Evolutionary conservation across 176 grass and related monocot genomes (phyloP).

Genomic region (Eleusine indica): DNA sequence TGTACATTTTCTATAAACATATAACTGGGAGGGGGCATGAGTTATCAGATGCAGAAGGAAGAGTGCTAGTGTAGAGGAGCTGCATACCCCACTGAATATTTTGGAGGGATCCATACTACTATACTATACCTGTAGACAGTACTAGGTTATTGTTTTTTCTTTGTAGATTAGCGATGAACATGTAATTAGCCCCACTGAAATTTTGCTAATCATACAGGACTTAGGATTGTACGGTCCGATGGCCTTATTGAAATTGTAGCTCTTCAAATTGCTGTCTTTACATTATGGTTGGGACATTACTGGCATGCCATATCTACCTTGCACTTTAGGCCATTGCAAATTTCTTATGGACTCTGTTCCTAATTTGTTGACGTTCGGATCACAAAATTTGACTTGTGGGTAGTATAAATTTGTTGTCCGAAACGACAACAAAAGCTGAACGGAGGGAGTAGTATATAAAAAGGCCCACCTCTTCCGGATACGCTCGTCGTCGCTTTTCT

Average conservation of each 20-base stretch:
- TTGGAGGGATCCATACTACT: conserved; percentile 8
- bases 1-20: conserved; percentile 48
- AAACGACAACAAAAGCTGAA: too few species aligned
- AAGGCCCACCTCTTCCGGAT: too few species aligned
- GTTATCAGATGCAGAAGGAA: neutral
- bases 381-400: too few species aligned
- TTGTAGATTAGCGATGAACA: conserved; percentile 3
- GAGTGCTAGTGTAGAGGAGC: conserved; percentile 4
- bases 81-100: conserved; percentile 33
- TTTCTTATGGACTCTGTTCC: too few species aligned
- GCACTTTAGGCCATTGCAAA: too few species aligned
- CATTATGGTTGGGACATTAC: neutral
- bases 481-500: too few species aligned
- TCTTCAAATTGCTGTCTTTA: neutral
- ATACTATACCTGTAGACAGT: conserved; percentile 15
- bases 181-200: conserved; percentile 9
- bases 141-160: conserved; percentile 12
- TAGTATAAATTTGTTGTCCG: too few species aligned
- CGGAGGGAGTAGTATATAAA: too few species aligned
- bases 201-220: conserved; percentile 23
- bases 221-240: neutral
- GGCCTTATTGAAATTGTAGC: neutral
- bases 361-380: too few species aligned
- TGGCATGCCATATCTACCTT: neutral
- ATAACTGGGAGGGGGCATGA: conserved; percentile 6